Percentiles rank a stretch among this genome's conserved stretches.
Evolutionary conservation across 2,329 filamentous ascomycete genomes (phyloP).

Genomic region (Calonectria fujianensis): DNA sequence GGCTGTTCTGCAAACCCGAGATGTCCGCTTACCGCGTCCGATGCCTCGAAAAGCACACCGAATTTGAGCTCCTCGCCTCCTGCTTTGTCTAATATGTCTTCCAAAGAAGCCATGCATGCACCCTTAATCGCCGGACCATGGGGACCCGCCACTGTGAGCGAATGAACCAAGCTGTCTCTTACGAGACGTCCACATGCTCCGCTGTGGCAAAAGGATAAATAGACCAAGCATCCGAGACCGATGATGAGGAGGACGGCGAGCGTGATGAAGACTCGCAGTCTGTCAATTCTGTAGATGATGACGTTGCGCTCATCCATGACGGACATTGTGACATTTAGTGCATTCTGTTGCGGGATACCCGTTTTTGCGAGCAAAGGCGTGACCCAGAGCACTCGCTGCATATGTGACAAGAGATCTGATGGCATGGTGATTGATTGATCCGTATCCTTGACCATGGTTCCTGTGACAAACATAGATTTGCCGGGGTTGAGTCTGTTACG

Average conservation of each 20-base stretch:
- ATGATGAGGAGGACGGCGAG: not conserved
- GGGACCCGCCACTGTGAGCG: not conserved
- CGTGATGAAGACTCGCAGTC: not conserved
- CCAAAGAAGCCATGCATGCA: slow-evolving; percentile 4
- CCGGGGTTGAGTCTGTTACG: slow-evolving; percentile 6
- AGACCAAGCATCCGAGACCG: slow-evolving; percentile 3
- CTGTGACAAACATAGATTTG: not conserved
- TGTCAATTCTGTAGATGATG: not conserved
- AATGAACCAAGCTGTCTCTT: slow-evolving; percentile 6
- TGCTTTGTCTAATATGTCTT: not conserved
- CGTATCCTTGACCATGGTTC: not conserved
- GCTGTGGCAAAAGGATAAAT: not conserved
- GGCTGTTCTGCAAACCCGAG: slow-evolving; percentile 3
- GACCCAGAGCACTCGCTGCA: slow-evolving; percentile 6
- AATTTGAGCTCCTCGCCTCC: slow-evolving; percentile 8
- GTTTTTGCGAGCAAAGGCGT: slow-evolving; percentile 4
- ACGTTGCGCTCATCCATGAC: not conserved
- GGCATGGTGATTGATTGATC: not conserved
- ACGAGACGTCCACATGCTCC: not conserved
- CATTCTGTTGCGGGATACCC: not conserved
- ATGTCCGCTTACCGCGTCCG: not conserved
- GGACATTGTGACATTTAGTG: slow-evolving; percentile 2
- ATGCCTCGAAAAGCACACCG: not conserved
- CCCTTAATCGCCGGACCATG: not conserved
- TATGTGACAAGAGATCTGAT: not conserved